These are phyloP conservation scores for Saccharomyces paradoxus DNA, from an alignment of 805 yeast species.

Conservation along the genomic window DNA sequence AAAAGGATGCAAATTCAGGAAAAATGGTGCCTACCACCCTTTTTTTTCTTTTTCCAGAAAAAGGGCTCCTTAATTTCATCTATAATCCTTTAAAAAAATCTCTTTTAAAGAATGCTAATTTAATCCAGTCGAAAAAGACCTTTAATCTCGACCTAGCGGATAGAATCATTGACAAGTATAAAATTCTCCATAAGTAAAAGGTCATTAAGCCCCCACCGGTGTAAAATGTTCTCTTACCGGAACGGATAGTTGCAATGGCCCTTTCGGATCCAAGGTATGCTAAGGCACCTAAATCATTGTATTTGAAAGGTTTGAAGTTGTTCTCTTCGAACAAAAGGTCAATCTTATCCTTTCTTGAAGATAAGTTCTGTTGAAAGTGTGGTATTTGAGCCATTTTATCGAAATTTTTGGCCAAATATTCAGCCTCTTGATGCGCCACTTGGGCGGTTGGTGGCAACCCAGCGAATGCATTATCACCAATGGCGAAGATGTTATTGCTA, in stretches of 20 bases:
- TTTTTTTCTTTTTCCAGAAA: not conserved
- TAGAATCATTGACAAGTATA: slow-evolving; percentile 83
- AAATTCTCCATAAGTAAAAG: slow-evolving; percentile 87
- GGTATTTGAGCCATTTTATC: slow-evolving; percentile 42
- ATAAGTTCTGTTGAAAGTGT: slow-evolving; percentile 33
- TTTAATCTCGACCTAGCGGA: slow-evolving; percentile 80
- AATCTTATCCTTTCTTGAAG: slow-evolving; percentile 32
- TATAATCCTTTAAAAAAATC: slow-evolving; percentile 80
- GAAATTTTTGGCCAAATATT: slow-evolving; percentile 65
- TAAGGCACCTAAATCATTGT: slow-evolving; percentile 83
- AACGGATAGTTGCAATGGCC: slow-evolving; percentile 88
- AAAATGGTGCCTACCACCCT: not conserved
- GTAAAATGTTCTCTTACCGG: slow-evolving; percentile 69
- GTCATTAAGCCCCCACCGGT: slow-evolving; percentile 84
- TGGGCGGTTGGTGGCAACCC: slow-evolving; percentile 94
- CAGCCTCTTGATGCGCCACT: slow-evolving; percentile 92
- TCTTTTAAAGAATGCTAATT: slow-evolving; percentile 83
- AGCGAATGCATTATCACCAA: slow-evolving; percentile 88
- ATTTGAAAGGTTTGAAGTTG: slow-evolving; percentile 58
- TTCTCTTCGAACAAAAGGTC: slow-evolving; percentile 39
- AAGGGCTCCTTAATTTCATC: not conserved
- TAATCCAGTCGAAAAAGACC: slow-evolving; percentile 82
- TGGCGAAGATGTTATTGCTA: slow-evolving; percentile 70
- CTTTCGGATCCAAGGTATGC: slow-evolving; percentile 90
- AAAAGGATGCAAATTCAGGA: not conserved